These are phyloP conservation scores for Phytophthora boehmeriae DNA, from an alignment of 352 stramenopile genomes.

Conservation along the genomic window DNA sequence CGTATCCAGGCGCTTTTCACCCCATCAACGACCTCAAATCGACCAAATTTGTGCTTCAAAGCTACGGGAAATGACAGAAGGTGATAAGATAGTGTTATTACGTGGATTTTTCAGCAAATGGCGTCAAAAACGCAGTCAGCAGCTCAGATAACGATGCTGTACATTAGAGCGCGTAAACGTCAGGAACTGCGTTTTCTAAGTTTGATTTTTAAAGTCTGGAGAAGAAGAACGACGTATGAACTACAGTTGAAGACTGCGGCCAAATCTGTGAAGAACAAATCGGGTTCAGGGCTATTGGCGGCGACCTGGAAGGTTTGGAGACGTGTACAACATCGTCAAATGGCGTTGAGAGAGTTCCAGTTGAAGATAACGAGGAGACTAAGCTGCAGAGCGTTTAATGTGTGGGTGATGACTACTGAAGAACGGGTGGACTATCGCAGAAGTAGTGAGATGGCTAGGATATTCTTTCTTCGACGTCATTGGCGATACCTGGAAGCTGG, in stretches of 20 bases:
- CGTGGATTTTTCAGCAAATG: constrained; percentile 11
- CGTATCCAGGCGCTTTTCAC: not conserved
- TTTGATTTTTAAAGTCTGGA: constrained; percentile 16
- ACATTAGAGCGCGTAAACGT: constrained; percentile 17
- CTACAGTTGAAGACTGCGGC: not conserved
- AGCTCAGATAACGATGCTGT: constrained; percentile 11
- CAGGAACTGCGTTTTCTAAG: constrained; percentile 11
- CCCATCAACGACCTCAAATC: not conserved
- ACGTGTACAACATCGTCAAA: not conserved
- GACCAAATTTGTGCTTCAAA: not conserved
- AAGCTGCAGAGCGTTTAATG: constrained; percentile 15
- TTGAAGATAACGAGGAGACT: constrained; percentile 1
- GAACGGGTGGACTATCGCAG: constrained; percentile 10
- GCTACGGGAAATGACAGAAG: not conserved
- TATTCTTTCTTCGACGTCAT: constrained; percentile 18
- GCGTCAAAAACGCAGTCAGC: constrained; percentile 5
- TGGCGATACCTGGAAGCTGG: constrained; percentile 22
- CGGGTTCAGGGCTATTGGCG: not conserved
- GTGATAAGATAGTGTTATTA: constrained; percentile 13
- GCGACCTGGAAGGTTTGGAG: constrained; percentile 20
- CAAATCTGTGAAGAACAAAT: constrained; percentile 7
- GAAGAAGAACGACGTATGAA: constrained; percentile 1
- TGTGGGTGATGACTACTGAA: constrained; percentile 14
- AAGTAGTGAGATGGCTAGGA: constrained; percentile 11
- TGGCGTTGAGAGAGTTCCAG: constrained; percentile 11